Percentiles rank a stretch among this genome's conserved stretches.
Conservation (phyloP, 1,284 basidiomycete species). For the Fomitiporia mediterranea region DNA sequence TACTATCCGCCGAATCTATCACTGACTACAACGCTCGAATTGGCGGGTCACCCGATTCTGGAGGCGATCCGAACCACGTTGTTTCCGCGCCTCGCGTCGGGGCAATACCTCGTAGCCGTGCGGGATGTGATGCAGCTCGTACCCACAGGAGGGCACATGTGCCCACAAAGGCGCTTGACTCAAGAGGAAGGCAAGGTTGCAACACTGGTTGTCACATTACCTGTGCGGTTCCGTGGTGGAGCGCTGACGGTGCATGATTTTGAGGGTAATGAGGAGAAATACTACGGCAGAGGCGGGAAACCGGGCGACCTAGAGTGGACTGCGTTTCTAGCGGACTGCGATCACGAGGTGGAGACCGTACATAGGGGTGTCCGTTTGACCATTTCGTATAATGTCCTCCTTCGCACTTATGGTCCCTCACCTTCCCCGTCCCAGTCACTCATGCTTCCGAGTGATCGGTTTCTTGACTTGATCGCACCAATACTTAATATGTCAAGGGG, state of each 20-base stretch:
- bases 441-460: constrained; percentile 64
- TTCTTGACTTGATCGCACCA: constrained; percentile 64
- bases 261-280: constrained; percentile 58
- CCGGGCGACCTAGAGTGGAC: constrained; percentile 69
- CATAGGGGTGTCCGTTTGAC: constrained; percentile 64
- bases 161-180: constrained; percentile 45
- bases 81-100: constrained; percentile 61
- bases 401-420: constrained; percentile 60
- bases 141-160: constrained; percentile 53
- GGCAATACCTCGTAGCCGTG: constrained; percentile 62
- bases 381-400: constrained; percentile 65
- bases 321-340: constrained; percentile 66
- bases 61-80: constrained; percentile 65
- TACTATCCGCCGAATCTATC: constrained; percentile 69
- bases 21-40: constrained; percentile 67
- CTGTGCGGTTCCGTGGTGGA: constrained; percentile 68
- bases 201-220: constrained; percentile 67
- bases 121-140: constrained; percentile 69
- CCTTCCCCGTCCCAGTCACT: constrained; percentile 51
- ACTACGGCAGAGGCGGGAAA: constrained; percentile 56
- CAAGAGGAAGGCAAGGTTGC: constrained; percentile 64
- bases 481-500: constrained; percentile 67
- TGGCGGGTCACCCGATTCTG: constrained; percentile 74
- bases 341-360: constrained; percentile 67
- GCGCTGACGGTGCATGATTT: constrained; percentile 51